Conservation (phyloP, 306 rosid genomes). For the Lithocarpus polystachyus region DNA sequence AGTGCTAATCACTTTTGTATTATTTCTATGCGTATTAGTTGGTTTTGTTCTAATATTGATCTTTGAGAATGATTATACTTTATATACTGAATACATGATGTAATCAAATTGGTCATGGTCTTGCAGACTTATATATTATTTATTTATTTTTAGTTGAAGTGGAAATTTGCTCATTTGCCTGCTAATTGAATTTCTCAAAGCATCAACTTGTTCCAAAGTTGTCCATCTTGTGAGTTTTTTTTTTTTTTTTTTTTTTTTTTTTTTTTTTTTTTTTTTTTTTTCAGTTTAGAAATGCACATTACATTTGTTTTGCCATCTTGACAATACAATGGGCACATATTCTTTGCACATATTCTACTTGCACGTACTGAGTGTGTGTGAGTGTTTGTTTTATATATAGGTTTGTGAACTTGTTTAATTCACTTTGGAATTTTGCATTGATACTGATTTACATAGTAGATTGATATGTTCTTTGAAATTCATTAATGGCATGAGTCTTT, state of each 20-base stretch:
- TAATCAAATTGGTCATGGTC: constrained; percentile 19
- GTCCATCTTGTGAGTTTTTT: neutral
- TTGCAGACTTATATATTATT: neutral
- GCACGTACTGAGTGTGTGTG: neutral
- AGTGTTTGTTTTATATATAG: neutral
- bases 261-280: too few relatives aligned
- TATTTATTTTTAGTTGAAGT: neutral
- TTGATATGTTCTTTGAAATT: neutral
- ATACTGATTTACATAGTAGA: neutral
- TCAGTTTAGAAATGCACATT: neutral
- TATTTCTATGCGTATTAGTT: neutral
- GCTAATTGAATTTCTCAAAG: neutral
- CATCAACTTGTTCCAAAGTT: neutral
- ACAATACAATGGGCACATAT: neutral
- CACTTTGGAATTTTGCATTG: neutral
- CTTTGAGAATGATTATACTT: neutral
- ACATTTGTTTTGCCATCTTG: neutral
- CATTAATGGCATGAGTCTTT: neutral
- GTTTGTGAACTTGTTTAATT: neutral
- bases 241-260: too few relatives aligned
- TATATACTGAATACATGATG: neutral
- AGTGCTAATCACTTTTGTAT: neutral
- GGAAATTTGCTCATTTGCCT: neutral
- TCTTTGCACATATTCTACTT: neutral
- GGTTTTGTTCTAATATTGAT: neutral